A percentile compares a stretch with the other conserved stretches of the same genome.
phyloP scores from a whole-genome alignment of 2,329 filamentous ascomycete genomes.

The Chrysosporium queenslandicum region DNA sequence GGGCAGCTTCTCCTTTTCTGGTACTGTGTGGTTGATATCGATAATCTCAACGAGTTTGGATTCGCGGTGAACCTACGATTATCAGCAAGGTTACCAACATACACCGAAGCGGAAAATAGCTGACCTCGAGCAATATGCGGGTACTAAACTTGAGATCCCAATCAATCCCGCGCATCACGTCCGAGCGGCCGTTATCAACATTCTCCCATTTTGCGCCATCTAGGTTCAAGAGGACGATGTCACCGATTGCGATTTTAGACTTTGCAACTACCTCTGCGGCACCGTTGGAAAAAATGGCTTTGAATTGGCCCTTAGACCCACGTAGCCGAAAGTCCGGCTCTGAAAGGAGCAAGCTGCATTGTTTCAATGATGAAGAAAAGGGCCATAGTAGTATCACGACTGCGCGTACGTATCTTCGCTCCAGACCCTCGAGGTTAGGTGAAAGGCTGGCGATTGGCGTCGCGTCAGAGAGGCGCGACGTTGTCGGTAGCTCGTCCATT shows the following conservation, averaged over 20 bases:
- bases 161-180: conserved; percentile 36
- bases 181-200: conserved; percentile 31
- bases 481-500: conserved; percentile 13
- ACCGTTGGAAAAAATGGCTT: conserved; percentile 61
- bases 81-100: neutral
- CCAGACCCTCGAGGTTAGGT: conserved; percentile 25
- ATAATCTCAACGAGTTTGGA: conserved; percentile 1
- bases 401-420: conserved; percentile 47
- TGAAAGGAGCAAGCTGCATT: conserved; percentile 68
- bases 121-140: conserved; percentile 31
- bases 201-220: conserved; percentile 56
- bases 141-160: conserved; percentile 47
- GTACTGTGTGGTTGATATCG: neutral
- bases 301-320: conserved; percentile 66
- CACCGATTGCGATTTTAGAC: conserved; percentile 64
- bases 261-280: conserved; percentile 60
- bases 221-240: conserved; percentile 60
- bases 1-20: neutral
- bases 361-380: conserved; percentile 66
- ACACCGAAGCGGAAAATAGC: neutral
- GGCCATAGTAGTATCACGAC: conserved; percentile 84
- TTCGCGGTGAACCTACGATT: conserved; percentile 7
- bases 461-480: conserved; percentile 20
- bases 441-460: conserved; percentile 35
- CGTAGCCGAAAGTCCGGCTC: conserved; percentile 77